Base-by-base conservation (phyloP, 1,284 basidiomycete species). In the Microstroma glucosiphilum region DNA sequence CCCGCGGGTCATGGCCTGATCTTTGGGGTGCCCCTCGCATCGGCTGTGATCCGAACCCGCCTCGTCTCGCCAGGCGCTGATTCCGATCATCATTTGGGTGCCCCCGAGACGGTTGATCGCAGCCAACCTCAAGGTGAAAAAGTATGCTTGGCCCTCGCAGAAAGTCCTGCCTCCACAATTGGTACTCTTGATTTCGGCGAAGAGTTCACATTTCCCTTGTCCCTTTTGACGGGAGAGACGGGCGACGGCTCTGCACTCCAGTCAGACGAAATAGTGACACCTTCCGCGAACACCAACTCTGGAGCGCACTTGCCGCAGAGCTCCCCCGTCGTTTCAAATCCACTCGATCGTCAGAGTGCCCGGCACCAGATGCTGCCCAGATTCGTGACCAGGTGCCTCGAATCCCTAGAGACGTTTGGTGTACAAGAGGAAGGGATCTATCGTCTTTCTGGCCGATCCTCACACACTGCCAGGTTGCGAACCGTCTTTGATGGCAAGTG, bases 361-460 rank as follows among this genome's bases (percentile, higher is more conserved):
- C 67, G 73, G 19, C 57, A 62, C 40, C 40, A 62, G 13, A 69
- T 59, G 59, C 54, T 77, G 56, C 76, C 76, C 1, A 66, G 70
- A 13, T 11, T 77, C 13, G 72, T 77, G 0, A 68, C 70, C 25
- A 69, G 76, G 15, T 77, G 75, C 65, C 67, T 77, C 37, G 69
- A 77, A 62, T 67, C 66, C 25, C 60, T 77, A 15, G 76, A 77
- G 25, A 68, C 63, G 49, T 77, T 69, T 69, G 76, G 76, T 12
- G 51, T 65, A 6, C 60, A 69, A 17, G 76, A 77, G 57, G 76
- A 77, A 56, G 76, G 76, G 13, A 69, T 78, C 57, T 78, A 78
- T 60, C 70, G 76, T 9, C 66, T 78, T 37, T 72, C 72, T 41
- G 76, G 76, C 2, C 68, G 76, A 17, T 66, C 62, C 59, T 72